Percentiles rank a stretch among this genome's conserved stretches.
phyloP scores from a whole-genome alignment of 2,329 filamentous ascomycete genomes.

The Dothideomycetidae sp. region DNA sequence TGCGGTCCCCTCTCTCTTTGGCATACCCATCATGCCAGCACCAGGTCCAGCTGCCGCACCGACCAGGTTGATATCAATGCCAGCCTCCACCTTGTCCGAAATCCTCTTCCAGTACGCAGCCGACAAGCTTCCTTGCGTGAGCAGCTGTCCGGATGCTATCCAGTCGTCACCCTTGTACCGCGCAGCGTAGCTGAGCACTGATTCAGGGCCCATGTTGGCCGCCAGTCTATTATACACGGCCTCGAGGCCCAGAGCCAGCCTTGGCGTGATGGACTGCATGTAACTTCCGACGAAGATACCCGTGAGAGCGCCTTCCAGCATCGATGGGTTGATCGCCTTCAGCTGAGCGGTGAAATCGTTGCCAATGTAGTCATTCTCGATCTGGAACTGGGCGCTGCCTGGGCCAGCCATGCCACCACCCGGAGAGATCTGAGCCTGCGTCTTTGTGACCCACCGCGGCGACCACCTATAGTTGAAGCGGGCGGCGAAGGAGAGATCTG shows the following conservation, averaged over 20 bases:
- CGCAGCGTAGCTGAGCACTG: constrained; percentile 75
- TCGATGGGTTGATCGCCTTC: constrained; percentile 91
- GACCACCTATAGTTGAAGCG: constrained; percentile 91
- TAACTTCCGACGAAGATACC: constrained; percentile 95
- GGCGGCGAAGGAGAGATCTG: constrained; percentile 72
- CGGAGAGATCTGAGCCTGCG: constrained; percentile 70
- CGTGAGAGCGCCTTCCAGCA: constrained; percentile 80
- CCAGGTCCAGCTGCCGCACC: constrained; percentile 45
- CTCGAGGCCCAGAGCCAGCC: constrained; percentile 76
- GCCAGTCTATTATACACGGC: constrained; percentile 84
- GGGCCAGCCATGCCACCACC: constrained; percentile 33
- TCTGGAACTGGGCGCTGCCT: constrained; percentile 73
- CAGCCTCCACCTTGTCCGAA: constrained; percentile 90
- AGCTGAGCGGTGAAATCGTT: constrained; percentile 83
- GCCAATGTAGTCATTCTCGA: constrained; percentile 92
- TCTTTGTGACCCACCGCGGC: constrained; percentile 67
- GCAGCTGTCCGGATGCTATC: constrained; percentile 81
- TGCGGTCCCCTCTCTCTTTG: constrained; percentile 76
- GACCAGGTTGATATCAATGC: constrained; percentile 84
- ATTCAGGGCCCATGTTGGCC: constrained; percentile 76
- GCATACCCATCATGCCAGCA: constrained; percentile 54
- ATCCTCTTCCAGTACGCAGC: constrained; percentile 88
- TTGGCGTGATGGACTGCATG: constrained; percentile 80
- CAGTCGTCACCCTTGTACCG: constrained; percentile 87
- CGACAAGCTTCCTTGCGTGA: constrained; percentile 75